Base-by-base conservation (phyloP, 768 basidiomycete genomes). In the Vararia minispora region DNA sequence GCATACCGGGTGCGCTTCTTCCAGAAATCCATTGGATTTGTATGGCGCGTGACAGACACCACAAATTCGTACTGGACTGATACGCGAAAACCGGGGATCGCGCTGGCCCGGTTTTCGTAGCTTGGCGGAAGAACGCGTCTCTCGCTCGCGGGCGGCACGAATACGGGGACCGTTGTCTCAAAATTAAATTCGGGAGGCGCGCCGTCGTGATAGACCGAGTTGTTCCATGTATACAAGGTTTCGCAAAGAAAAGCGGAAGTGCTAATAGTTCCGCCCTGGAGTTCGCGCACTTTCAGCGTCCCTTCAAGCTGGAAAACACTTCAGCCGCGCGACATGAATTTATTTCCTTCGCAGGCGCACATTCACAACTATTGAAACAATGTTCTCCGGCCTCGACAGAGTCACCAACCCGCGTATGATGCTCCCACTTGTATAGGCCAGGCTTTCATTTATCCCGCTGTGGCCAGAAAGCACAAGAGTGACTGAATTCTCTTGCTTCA, bases 71-170 rank as follows among this genome's bases (percentile, higher is more conserved):
- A 46, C 5, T 26, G 31, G 11, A 46, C 32, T 11, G 30, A 30
- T 13, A 46, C 45, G 13, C 37, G 37, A 26, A 46, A 46, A 7
- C 45, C 42, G 4, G 42, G 42, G 9, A 46, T 40, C 5, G 33
- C 37, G 17, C 29, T 35, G 31, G 43, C 17, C 3, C 45, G 37
- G 14, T 37, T 42, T 17, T 44, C 45, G 38, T 39, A 43, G 25
- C 38, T 34, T 5, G 45, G 34, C 0, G 45, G 45, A 6, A 46
- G 42, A 8, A 46, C 21, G 13, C 31, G 36, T 18, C 36, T 28
- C 2, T 37, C 14, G 16, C 9, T 11, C 13, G 23, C 24, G 7
- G 31, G 21, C 5, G 42, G 45, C n/a, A 43, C 7, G 18, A 26
- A 3, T 5, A 27, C 28, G 20, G 38, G 42, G 32, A 46, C 43